Evolutionary conservation across 1,284 basidiomycete genomes (phyloP), one percentile per base, ranked within the genome.

Genomic region (Austroboletus rostrupii): DNA sequence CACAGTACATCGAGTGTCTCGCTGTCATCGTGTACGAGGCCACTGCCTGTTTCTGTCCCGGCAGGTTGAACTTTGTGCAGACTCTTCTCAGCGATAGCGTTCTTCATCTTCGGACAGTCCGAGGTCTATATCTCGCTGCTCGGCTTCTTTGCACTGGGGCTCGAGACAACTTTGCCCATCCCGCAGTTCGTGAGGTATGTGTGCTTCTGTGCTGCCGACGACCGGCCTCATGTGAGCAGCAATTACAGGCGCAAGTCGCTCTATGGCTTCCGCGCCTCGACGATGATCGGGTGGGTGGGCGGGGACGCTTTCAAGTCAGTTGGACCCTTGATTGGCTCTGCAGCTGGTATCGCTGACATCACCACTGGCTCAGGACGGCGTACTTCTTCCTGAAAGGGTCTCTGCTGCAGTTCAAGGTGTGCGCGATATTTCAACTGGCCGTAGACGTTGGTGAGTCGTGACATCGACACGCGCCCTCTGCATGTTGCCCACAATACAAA

Each of bases 251-350:
- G 84, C 58, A 81, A 80, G 43, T 90, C 88, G 1, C 68, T 92
- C 36, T 90, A 90, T 64, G 91, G 91, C 12, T 93, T 94, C 70
- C 79, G 90, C 35, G 75, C 82, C 64, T 89, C 87, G 3, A 93
- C 92, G 0, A 68, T 93, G 40, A 63, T 90, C 32, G 90, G 90
- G 20, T 92, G 90, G 90, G 71, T 81, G 41, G 87, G 85, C 49
- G 89, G 89, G 55, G 90, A 92, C 68, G 67, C 80, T 9, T 91
- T 86, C 79, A 92, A 92, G 90, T 90, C 57, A 58, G 78, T 26
- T 7, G 6, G 23, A 54, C 44, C 47, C 39, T 48, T 44, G 42
- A 48, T 54, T 50, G 43, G 39, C 35, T 56, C 51, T 50, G 32
- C 20, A 43, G 43, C 45, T 37, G 44, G 48, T 31, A 35, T 47